Conservation (phyloP, 2,329 filamentous ascomycete species). For the Hymenotorrendiella dingleyae region DNA sequence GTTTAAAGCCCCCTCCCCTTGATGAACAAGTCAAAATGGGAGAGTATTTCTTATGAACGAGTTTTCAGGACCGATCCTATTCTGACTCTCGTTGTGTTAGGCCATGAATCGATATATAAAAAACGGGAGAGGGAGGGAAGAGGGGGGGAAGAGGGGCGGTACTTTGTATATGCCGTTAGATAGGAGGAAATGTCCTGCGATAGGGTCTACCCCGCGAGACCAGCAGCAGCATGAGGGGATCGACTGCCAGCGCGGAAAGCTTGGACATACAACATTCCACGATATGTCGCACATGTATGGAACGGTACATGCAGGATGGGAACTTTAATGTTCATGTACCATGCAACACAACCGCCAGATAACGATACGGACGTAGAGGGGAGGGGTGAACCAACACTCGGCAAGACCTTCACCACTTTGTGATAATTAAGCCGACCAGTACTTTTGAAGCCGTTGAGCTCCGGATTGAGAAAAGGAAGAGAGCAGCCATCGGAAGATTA, state of each 20-base stretch:
- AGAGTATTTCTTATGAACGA: neutral
- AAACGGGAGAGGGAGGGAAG: too few relatives aligned
- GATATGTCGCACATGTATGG: conserved; percentile 24
- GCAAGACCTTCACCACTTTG: conserved; percentile 1
- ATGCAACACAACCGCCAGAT: conserved; percentile 13
- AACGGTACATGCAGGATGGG: too few relatives aligned
- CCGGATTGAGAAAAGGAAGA: too few relatives aligned
- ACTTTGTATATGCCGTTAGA: neutral
- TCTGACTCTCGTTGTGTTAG: too few relatives aligned
- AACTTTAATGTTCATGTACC: conserved; percentile 15
- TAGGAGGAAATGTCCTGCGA: neutral
- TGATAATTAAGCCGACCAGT: too few relatives aligned
- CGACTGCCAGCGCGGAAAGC: conserved; percentile 18
- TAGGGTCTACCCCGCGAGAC: conserved; percentile 15
- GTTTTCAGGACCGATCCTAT: too few relatives aligned
- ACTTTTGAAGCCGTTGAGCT: too few relatives aligned
- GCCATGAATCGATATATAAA: too few relatives aligned
- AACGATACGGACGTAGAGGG: conserved; percentile 19
- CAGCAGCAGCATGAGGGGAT: conserved; percentile 12
- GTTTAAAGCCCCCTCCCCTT: too few relatives aligned
- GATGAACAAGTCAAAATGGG: neutral
- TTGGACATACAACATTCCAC: conserved; percentile 6
- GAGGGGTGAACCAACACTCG: too few relatives aligned
- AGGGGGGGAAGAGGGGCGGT: too few relatives aligned
- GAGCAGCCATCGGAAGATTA: too few relatives aligned